Percentiles rank a stretch among this genome's conserved stretches.
phyloP scores from a whole-genome alignment of 495 filamentous ascomycete genomes.

The Opeltia flavorubescens region DNA sequence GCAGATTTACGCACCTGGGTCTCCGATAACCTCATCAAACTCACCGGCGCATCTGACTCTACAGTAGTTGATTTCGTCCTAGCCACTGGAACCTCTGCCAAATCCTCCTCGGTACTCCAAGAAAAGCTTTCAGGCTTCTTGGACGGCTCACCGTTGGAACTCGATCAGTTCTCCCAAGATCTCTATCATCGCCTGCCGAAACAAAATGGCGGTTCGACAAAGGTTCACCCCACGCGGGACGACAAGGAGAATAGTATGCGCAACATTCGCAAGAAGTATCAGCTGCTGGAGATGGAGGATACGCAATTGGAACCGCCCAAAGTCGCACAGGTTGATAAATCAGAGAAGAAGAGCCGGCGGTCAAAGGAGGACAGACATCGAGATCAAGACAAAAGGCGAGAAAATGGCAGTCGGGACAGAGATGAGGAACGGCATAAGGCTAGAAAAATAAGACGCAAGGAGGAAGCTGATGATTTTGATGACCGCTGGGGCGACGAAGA shows the following conservation, averaged over 20 bases:
- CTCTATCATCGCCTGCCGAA: slow-evolving; percentile 31
- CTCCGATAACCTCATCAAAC: slow-evolving; percentile 25
- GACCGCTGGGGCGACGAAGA: slow-evolving; percentile 76
- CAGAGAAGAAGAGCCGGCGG: slow-evolving; percentile 29
- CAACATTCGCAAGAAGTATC: slow-evolving; percentile 52
- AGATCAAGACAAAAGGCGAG: slow-evolving; percentile 16
- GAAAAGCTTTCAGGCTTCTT: slow-evolving; percentile 41
- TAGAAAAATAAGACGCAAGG: slow-evolving; percentile 19
- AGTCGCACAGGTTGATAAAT: slow-evolving; percentile 31
- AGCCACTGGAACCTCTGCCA: slow-evolving; percentile 41
- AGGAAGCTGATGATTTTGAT: slow-evolving; percentile 46
- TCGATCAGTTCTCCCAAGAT: slow-evolving; percentile 37
- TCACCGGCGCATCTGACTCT: slow-evolving; percentile 45
- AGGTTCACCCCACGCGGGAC: slow-evolving; percentile 9
- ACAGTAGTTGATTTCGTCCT: slow-evolving; percentile 50
- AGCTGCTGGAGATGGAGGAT: slow-evolving; percentile 72
- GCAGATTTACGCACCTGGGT: slow-evolving; percentile 21
- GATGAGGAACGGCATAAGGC: slow-evolving; percentile 15
- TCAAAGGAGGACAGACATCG: slow-evolving; percentile 33
- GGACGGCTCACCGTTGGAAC: slow-evolving; percentile 34
- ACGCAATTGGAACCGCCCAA: slow-evolving; percentile 29
- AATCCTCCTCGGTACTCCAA: slow-evolving; percentile 35
- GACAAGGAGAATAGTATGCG: slow-evolving; percentile 13
- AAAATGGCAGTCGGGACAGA: slow-evolving; percentile 15
- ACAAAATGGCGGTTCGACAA: slow-evolving; percentile 11